Base-by-base conservation (phyloP, 108 stramenopile species). In the Epipyxis sp. region DNA sequence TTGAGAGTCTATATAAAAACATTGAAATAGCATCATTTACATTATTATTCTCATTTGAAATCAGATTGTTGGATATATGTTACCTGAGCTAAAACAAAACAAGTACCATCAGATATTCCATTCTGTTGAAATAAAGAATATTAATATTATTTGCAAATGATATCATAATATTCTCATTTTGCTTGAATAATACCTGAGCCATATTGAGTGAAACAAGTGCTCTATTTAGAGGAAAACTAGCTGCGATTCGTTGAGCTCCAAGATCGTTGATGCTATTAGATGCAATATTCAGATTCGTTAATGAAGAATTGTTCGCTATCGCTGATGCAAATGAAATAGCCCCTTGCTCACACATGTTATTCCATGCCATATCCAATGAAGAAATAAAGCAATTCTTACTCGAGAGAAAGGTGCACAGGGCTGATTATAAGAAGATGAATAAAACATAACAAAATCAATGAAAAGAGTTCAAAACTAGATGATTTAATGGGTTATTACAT, bases 301-400 rank as follows among this genome's bases (percentile, higher is more conserved):
- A 25, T 37, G 71, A 35, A 34, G 10, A 29, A 42, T 74, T 74
- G n/a, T 54, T 27, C 6, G 71, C 29, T 34, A 74, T 27, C 3
- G 71, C 6, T 29, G 3, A 10, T 29, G 30, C 61, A 37, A 65
- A 65, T 32, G 20, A 16, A 6, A 57, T 13, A 6, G 71, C 71
- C 3, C 44, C 46, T 6, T 29, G 40, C 6, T 74, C 71, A 13
- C 71, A 37, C 6, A 57, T 57, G 16, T 6, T 74, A 42, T 74
- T 74, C 71, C 71, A 74, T 34, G 71, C 40, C 46, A 74, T 27
- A 74, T 74, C 71, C 44, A 74, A 74, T 27, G 27, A 34, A 34
- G 13, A 6, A 37, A 74, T 10, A 3, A 10, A 30, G 42, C 71
- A 74, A 37, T 10, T 57, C 40, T 30, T 39, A 65, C 61, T 65